Percentiles rank a stretch among this genome's conserved stretches.
These are phyloP conservation scores for Balamuthia mandrillaris DNA, from an alignment of 208 protist species.

Conservation along the genomic window DNA sequence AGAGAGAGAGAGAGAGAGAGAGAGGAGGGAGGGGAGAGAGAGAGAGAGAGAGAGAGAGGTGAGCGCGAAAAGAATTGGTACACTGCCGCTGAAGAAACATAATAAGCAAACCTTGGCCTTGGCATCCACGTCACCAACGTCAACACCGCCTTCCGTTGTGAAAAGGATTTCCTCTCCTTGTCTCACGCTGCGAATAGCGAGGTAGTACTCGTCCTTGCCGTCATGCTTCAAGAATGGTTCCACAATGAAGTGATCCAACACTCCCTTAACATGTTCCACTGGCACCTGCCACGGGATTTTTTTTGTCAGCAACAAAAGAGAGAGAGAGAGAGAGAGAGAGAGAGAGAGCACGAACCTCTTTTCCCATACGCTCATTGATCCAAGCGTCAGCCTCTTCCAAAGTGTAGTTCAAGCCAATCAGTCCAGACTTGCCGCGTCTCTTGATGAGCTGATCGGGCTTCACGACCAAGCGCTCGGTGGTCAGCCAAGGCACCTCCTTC, in stretches of 20 bases:
- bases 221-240: conserved; percentile 79
- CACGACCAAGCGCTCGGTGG: conserved; percentile 68
- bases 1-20: not conserved
- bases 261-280: conserved; percentile 62
- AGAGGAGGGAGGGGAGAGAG: not conserved
- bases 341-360: conserved; percentile 34
- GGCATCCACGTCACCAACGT: conserved; percentile 77
- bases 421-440: conserved; percentile 75
- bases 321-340: not conserved
- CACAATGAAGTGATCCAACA: conserved; percentile 74
- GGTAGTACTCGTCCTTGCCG: conserved; percentile 77
- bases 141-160: conserved; percentile 76
- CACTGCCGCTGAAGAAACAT: too few species aligned
- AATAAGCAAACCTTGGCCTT: conserved; percentile 48
- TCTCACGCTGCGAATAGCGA: conserved; percentile 69
- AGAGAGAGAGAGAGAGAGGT: conserved; percentile 32
- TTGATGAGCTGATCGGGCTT: conserved; percentile 76
- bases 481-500: conserved; percentile 66
- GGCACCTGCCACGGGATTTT: not conserved
- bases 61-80: too few species aligned
- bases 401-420: conserved; percentile 74
- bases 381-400: conserved; percentile 65
- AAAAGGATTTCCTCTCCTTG: conserved; percentile 73
- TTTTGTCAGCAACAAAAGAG: not conserved
- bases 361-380: conserved; percentile 68